Base-by-base conservation (phyloP, 495 filamentous ascomycete genomes). In the Aspergillus coremiiformis region DNA sequence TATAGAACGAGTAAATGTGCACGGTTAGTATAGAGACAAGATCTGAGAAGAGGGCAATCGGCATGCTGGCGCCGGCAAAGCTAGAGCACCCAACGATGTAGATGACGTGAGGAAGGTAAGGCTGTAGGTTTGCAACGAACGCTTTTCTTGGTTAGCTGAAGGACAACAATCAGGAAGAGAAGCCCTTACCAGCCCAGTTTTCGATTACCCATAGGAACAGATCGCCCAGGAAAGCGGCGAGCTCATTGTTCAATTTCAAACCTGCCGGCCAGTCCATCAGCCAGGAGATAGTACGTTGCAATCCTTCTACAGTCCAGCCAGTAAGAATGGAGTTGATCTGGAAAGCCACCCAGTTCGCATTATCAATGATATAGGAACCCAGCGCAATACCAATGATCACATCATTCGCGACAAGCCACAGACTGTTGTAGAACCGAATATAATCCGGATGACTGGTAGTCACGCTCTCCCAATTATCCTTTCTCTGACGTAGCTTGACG, bases 351-450 rank as follows among this genome's bases (percentile, higher is more conserved):
- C 84, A 88, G 42, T 80, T 78, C 0, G 89, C 82, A 61, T 97
- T 96, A 62, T 97, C 93, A 48, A 97, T 93, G 57, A 99, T 95
- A 66, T 96, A 97, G 0, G 90, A 93, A 0, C 93, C 93, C 14
- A 97, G 69, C 5, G 93, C 94, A 60, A 97, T 96, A 12, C 93
- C 94, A 32, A 99, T 99, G 51, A 99, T 99, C 27, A 96, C 85
- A 71, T 99, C 93, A 66, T 99, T 99, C 19, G 90, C 90, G 15
- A 99, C 93, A 20, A 99, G 87, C 93, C 93, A 99, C 17, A 99
- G 74, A 59, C 90, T 96, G 70, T 96, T 97, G 67, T 96, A 99
- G 68, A 99, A 99, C 32, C 93, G 88, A 58, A 99, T 99, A 63
- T 99, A 99, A 66, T 97, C 92, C 4, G 94, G 89, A 68, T 99